Conservation (phyloP, 1,284 basidiomycete species). For the Austropuccinia psidii region DNA sequence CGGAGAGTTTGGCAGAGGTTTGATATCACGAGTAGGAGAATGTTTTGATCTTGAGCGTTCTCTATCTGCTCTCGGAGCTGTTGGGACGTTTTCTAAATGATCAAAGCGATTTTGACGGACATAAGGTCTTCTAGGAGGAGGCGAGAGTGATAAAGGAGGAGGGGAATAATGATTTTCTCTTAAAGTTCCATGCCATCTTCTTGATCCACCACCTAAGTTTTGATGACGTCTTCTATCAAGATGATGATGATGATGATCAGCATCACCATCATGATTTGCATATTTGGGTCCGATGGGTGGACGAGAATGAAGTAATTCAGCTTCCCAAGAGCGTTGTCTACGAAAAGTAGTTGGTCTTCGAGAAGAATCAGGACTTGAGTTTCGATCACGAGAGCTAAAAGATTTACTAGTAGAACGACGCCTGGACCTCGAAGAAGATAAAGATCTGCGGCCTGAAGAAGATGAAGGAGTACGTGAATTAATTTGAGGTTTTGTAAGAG, state of each 20-base stretch:
- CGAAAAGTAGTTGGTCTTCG: conserved; percentile 5
- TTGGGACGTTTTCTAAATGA: neutral
- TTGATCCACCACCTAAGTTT: neutral
- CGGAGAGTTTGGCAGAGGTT: conserved; percentile 13
- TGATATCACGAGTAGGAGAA: neutral
- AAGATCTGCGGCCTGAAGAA: conserved; percentile 17
- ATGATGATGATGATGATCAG: neutral
- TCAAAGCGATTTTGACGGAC: neutral
- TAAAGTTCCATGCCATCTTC: neutral
- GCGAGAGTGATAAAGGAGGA: neutral
- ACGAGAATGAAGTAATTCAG: conserved; percentile 9
- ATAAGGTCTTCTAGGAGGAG: neutral
- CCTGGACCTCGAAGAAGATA: conserved; percentile 22
- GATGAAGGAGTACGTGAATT: neutral
- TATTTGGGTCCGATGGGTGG: conserved; percentile 31
- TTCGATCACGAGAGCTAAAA: conserved; percentile 22
- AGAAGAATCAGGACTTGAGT: conserved; percentile 15
- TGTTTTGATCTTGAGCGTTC: neutral
- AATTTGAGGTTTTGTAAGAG: no score
- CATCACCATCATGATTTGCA: neutral
- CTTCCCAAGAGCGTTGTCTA: neutral
- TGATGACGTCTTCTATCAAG: neutral
- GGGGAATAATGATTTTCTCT: neutral
- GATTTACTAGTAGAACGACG: conserved; percentile 25
- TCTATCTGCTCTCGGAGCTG: neutral